Base-by-base conservation (phyloP, 805 yeast genomes). In the Lipomyces sp. region DNA sequence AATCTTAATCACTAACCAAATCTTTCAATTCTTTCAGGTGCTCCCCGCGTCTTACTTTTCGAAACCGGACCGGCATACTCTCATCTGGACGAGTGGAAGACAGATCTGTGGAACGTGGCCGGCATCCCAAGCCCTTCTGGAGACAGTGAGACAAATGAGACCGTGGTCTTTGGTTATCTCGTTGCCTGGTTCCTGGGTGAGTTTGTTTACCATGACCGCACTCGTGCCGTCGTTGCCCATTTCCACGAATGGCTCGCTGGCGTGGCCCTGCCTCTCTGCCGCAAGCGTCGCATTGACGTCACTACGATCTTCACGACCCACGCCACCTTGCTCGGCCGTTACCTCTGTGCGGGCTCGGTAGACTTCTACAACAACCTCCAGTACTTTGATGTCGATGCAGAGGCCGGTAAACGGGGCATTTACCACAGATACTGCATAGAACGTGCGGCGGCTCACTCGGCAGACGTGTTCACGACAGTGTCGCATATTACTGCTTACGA, bases 161-260 rank as follows among this genome's bases (percentile, higher is more conserved):
- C 98, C 37, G 90, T 95, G 71, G 81, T 94, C 69, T 82, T 94
- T 72, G 99, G 99, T 37, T 94, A 94, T 79, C 80, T 92, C 60
- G 96, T 92, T 33, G 97, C 98, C 2, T 94, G 99, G 99, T 93
- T 94, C 77, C 81, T 95, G 64, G 99, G 99, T 18, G 98, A 95
- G 78, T 84, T 91, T 76, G 91, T 90, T n/a, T 86, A 83, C 75
- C 86, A 87, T 74, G 97, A 95, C 77, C 84, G 87, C 32, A 89
- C 89, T 62, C 87, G 94, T 73, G 98, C 98, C 0, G 92, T 95
- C 60, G 88, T 94, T 68, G 88, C 95, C 64, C 99, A 94, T 76
- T 93, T 90, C 77, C 99, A 94, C 80, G 99, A 94, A 80, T 94
- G 99, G 99, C 84, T 94, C 65, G 98, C 99, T 1, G 98, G 98